Evolutionary conservation across 129 eudicot genomes (phyloP).

Genomic region (Sambucus nigra): DNA sequence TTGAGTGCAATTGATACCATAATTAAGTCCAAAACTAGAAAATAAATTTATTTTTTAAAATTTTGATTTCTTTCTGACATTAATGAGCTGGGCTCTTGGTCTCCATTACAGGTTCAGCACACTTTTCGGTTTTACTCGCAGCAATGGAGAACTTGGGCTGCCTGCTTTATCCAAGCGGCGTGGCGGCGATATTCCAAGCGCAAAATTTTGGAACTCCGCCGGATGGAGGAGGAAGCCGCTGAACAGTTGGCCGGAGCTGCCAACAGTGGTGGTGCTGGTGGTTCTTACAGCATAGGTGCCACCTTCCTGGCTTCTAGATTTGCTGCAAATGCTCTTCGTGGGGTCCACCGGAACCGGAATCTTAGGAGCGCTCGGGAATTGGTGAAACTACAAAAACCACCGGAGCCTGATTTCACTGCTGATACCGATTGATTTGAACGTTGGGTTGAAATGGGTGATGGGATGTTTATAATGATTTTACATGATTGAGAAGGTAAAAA

Average conservation of each 20-base stretch:
- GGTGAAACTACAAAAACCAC: constrained; percentile 81
- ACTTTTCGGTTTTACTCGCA: constrained; percentile 85
- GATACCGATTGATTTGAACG: constrained; percentile 52
- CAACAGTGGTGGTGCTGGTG: constrained; percentile 32
- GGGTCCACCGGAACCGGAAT: constrained; percentile 67
- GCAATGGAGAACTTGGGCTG: constrained; percentile 95
- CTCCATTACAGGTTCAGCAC: no score
- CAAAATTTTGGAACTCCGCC: constrained; percentile 51
- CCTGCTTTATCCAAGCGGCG: constrained; percentile 81
- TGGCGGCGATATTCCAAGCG: constrained; percentile 71
- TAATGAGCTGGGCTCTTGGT: no score
- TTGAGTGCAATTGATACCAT: no score
- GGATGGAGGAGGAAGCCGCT: constrained; percentile 62
- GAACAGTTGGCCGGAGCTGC: constrained; percentile 31
- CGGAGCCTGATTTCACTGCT: constrained; percentile 80
- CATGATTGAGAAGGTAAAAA: not conserved
- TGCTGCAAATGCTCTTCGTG: constrained; percentile 77
- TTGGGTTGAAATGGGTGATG: constrained; percentile 4
- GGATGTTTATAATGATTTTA: constrained; percentile 4
- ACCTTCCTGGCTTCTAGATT: constrained; percentile 71
- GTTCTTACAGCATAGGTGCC: constrained; percentile 59
- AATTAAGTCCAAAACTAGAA: no score
- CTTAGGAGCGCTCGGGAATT: constrained; percentile 48
- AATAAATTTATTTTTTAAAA: no score
- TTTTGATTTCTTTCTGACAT: no score